Evolutionary conservation across 257 asterid genomes (phyloP), one percentile per base, ranked within the genome.

Genomic region (Striga asiatica): DNA sequence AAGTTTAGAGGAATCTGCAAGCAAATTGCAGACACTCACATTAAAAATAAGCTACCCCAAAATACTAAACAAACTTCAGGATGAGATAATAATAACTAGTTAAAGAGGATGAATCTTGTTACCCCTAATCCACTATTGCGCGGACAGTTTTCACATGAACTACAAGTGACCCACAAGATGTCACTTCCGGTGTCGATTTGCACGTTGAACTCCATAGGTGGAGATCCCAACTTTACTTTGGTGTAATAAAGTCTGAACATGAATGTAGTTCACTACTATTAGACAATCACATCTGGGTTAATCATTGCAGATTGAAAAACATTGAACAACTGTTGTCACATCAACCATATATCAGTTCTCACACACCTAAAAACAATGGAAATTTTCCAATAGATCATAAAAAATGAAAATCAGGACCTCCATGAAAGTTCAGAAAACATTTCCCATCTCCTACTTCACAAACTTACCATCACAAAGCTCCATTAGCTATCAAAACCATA

Each of bases 111-210:
- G 41, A 53, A 61, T 32, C 20, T 7, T 17, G 13, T 41, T 83
- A 78, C 84, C 18, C 88, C 85, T 21, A 85, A 65, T 55, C 71
- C 74, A 65, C 93, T 82, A 53, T 71, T 66, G 13, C 58, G 79
- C 17, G 88, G 86, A 64, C 95, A 85, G 27, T 74, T 60, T 3
- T 38, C 63, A 65, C 95, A 81, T 45, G 79, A 70, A 41, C 70
- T 82, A 65, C 92, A 81, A 24, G 81, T 70, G 58, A 85, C 88
- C 95, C 95, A 85, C 64, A 81, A 65, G 50, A 85, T 71, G 54
- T 79, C 85, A 56, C 95, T 85, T 50, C 95, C 95, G 6, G 95
- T 81, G 52, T 85, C 95, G 35, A 85, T 79, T 69, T 81, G 92
- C 62, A 85, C 84, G 43, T 74, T 66, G 77, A 67, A 85, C 57